Base-by-base conservation (phyloP, 768 basidiomycete genomes). In the Coprinellus micaceus region DNA sequence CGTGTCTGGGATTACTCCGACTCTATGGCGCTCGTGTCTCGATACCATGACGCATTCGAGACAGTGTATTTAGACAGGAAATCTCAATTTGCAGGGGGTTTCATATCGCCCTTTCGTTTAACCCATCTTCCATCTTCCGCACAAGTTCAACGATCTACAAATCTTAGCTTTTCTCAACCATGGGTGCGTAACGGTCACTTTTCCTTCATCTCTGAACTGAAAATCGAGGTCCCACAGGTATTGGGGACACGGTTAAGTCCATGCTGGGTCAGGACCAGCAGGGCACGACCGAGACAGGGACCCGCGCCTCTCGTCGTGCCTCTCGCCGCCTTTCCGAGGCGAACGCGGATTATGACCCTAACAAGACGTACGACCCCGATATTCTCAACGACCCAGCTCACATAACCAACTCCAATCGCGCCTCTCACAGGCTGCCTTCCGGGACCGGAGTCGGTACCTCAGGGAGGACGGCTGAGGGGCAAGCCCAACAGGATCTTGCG, bases 361-460 rank as follows among this genome's bases (percentile, higher is more conserved):
- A 9, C 9, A 44, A 22, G 10, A 44, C 41, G 41, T 46, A 26
- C 24, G 30, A 54, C 29, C 5, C 25, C 43, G 36, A 44, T 22
- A 26, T 25, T 17, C 36, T 45, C 46, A 41, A 56, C 47, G 54
- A 56, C 29, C 26, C 47, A 6, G 13, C 26, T 11, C 17, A 5
- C 13, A 17, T 55, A 10, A 40, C 25, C 44, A 47, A 43, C 1
- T 24, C 44, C 0, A 50, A n/a, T 10, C 45, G n/a, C 19, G 29
- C 46, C n/a, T 30, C 55, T n/a, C 37, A 48, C 54, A 63, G 57
- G 29, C 61, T 65, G 15, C 64, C 63, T n/a, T 30, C 60, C 28
- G 65, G 63, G 9, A 63, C 63, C 6, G 66, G 65, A 2, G 56
- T 59, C 15, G 63, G 63, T 7, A 66, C 63, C 0, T 54, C 60